phyloP scores from a whole-genome alignment of 805 yeast species.

The Ogataea ganodermae region DNA sequence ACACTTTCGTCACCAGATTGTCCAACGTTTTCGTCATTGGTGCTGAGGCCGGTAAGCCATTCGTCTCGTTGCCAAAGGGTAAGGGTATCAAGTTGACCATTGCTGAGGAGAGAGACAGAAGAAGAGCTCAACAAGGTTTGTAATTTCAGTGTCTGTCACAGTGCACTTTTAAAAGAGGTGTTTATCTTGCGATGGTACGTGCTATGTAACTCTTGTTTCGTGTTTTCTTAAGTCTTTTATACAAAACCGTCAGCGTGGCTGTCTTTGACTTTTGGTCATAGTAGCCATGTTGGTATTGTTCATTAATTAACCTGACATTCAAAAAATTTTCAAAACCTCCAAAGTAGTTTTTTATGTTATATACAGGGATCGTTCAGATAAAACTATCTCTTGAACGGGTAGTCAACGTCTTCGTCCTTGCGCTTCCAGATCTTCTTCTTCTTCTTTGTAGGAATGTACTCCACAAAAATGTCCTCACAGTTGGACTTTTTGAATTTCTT shows the following conservation, averaged over 20 bases:
- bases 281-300: conserved; percentile 3
- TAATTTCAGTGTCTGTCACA: conserved; percentile 28
- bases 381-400: conserved; percentile 65
- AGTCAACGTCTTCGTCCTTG: conserved; percentile 77
- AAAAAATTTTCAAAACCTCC: not conserved
- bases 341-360: conserved; percentile 2
- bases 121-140: conserved; percentile 79
- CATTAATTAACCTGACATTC: conserved; percentile 10
- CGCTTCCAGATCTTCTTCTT: conserved; percentile 93
- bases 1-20: conserved; percentile 94
- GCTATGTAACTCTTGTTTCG: conserved; percentile 10
- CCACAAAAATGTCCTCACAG: conserved; percentile 85
- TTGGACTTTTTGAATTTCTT: conserved; percentile 59
- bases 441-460: conserved; percentile 76
- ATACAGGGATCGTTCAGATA: not conserved
- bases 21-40: conserved; percentile 92
- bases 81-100: conserved; percentile 96
- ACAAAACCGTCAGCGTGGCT: conserved; percentile 10
- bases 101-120: conserved; percentile 98
- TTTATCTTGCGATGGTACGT: conserved; percentile 4
- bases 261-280: not conserved
- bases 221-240: conserved; percentile 7
- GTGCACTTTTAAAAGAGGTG: not conserved
- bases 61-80: conserved; percentile 96
- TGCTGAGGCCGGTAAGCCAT: conserved; percentile 87